phyloP scores from a whole-genome alignment of 306 rosid genomes.

The Abrus precatorius region DNA sequence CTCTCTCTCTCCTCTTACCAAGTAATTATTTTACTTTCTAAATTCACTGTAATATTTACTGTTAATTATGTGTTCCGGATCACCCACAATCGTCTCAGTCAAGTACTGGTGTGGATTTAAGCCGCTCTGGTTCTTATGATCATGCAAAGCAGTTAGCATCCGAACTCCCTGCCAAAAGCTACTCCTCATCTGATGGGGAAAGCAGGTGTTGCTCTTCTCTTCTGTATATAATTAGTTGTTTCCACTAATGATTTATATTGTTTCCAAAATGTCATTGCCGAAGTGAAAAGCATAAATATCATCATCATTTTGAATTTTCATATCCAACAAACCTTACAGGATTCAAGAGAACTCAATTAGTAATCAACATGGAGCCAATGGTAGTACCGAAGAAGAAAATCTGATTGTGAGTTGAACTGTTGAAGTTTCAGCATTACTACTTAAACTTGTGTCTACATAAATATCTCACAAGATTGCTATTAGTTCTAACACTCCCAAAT shows the following conservation, averaged over 20 bases:
- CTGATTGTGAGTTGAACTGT: slow-evolving; percentile 69
- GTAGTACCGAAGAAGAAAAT: slow-evolving; percentile 61
- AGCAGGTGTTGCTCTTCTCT: slow-evolving; percentile 68
- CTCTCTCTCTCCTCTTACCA: neutral
- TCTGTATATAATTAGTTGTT: slow-evolving; percentile 18
- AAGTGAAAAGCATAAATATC: slow-evolving; percentile 12
- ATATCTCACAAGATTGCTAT: slow-evolving; percentile 38
- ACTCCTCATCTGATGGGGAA: slow-evolving; percentile 57
- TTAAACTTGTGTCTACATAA: slow-evolving; percentile 30
- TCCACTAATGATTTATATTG: slow-evolving; percentile 18
- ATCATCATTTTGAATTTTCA: slow-evolving; percentile 21
- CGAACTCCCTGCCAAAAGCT: slow-evolving; percentile 60
- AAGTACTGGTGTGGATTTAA: slow-evolving; percentile 58
- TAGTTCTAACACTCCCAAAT: slow-evolving; percentile 42
- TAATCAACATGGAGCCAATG: slow-evolving; percentile 56
- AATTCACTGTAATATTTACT: neutral
- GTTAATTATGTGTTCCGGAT: slow-evolving; percentile 61
- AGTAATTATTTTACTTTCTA: slow-evolving; percentile 30
- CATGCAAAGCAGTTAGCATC: slow-evolving; percentile 80
- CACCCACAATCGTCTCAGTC: slow-evolving; percentile 64
- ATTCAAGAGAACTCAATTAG: slow-evolving; percentile 56
- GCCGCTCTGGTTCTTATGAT: slow-evolving; percentile 67
- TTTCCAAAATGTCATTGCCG: slow-evolving; percentile 30
- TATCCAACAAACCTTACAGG: slow-evolving; percentile 55
- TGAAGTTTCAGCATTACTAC: slow-evolving; percentile 46